phyloP scores from a whole-genome alignment of 441 rosid genomes.

The Flueggea neowawraea region DNA sequence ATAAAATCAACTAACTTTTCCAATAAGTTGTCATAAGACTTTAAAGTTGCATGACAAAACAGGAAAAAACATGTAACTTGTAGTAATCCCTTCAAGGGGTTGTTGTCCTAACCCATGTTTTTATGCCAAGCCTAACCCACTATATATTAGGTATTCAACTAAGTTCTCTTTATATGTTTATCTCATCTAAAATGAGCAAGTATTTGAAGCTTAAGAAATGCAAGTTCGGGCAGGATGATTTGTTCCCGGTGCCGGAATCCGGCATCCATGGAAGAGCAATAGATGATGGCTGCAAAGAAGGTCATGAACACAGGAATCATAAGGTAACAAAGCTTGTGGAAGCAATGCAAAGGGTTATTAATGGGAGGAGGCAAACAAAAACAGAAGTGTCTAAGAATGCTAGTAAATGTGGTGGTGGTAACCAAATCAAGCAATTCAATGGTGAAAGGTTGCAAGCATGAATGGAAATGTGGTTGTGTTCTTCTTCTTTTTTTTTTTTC shows the following conservation, averaged over 20 bases:
- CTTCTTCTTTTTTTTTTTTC: no score
- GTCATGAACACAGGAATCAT: background rate
- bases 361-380: background rate
- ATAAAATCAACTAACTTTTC: background rate
- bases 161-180: no score
- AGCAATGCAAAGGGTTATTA: slow-evolving; percentile 10
- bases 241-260: background rate
- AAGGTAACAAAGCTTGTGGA: slow-evolving; percentile 10
- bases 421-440: no score
- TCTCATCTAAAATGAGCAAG: background rate
- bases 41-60: background rate
- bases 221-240: slow-evolving; percentile 5
- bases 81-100: background rate
- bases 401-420: no score
- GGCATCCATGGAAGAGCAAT: background rate
- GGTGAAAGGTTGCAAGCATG: no score
- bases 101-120: slow-evolving; percentile 10
- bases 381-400: background rate
- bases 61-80: background rate
- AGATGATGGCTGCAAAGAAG: background rate
- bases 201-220: slow-evolving; percentile 14
- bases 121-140: background rate
- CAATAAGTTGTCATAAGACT: background rate
- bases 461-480: no score
- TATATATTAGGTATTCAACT: background rate